Percentiles rank a stretch among this genome's conserved stretches.
These are phyloP conservation scores for Sordariomycetes sp. DNA, from an alignment of 2,329 filamentous ascomycete species.

Conservation along the genomic window DNA sequence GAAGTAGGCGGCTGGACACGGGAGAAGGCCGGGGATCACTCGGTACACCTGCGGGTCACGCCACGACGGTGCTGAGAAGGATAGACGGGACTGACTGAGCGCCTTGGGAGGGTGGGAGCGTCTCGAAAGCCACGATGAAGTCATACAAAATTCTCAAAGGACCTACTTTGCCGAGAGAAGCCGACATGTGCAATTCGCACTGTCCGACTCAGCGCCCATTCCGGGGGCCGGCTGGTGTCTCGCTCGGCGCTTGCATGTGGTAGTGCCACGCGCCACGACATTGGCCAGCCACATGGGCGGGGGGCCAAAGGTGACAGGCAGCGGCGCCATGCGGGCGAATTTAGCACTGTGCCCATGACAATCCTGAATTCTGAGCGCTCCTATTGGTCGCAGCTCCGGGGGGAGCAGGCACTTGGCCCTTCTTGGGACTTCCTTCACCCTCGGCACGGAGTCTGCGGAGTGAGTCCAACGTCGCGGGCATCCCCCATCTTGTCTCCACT, in stretches of 20 bases:
- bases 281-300: no score
- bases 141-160: neutral
- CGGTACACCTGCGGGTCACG: neutral
- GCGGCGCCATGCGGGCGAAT: no score
- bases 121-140: neutral
- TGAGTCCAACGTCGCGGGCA: neutral
- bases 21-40: neutral
- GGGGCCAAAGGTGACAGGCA: no score
- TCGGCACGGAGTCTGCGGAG: neutral
- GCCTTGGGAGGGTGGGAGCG: neutral
- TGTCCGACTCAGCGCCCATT: neutral
- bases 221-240: neutral
- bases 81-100: constrained; percentile 5
- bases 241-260: no score
- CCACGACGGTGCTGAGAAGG: constrained; percentile 2
- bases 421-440: neutral
- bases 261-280: no score
- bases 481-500: no score
- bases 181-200: neutral
- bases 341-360: neutral
- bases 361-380: constrained; percentile 8
- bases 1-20: neutral
- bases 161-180: constrained; percentile 3
- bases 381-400: constrained; percentile 5
- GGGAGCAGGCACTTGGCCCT: neutral